Evolutionary conservation across 2,329 filamentous ascomycete species (phyloP).

Genomic region (Colletotrichum sp.): DNA sequence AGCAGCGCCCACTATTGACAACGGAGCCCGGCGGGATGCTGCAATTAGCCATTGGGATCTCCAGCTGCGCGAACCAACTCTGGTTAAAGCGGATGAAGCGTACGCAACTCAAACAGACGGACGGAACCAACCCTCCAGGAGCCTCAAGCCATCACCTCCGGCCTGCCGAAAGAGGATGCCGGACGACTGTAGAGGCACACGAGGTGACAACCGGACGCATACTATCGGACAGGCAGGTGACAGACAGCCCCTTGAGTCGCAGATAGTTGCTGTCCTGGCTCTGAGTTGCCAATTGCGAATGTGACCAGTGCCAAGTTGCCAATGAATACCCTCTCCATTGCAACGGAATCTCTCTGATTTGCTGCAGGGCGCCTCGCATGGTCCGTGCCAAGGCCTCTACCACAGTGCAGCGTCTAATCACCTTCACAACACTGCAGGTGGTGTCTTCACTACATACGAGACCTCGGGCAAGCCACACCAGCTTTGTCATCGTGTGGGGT

Average conservation of each 20-base stretch:
- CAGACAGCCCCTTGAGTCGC: not conserved
- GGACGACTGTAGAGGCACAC: not conserved
- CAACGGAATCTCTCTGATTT: not conserved
- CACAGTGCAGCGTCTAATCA: not conserved
- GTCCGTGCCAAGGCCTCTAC: not conserved
- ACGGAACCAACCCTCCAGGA: conserved; percentile 5
- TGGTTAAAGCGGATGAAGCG: not conserved
- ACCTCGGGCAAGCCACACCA: conserved; percentile 2
- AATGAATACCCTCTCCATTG: not conserved
- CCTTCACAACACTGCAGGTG: not conserved
- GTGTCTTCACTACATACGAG: not conserved
- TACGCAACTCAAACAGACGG: not conserved
- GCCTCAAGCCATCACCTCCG: not conserved
- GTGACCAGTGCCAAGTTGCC: not conserved
- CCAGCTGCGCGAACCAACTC: not conserved
- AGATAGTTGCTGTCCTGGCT: not conserved
- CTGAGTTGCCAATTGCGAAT: not conserved
- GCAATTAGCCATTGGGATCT: not conserved
- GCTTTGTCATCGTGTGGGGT: conserved; percentile 11
- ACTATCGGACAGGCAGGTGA: not conserved
- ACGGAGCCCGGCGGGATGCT: not conserved
- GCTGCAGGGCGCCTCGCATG: not conserved
- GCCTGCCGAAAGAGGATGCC: not conserved
- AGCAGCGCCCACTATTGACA: not conserved
- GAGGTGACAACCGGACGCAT: not conserved